Base-by-base conservation (phyloP, 352 stramenopile species). In the Phytopythium oedochilum region DNA sequence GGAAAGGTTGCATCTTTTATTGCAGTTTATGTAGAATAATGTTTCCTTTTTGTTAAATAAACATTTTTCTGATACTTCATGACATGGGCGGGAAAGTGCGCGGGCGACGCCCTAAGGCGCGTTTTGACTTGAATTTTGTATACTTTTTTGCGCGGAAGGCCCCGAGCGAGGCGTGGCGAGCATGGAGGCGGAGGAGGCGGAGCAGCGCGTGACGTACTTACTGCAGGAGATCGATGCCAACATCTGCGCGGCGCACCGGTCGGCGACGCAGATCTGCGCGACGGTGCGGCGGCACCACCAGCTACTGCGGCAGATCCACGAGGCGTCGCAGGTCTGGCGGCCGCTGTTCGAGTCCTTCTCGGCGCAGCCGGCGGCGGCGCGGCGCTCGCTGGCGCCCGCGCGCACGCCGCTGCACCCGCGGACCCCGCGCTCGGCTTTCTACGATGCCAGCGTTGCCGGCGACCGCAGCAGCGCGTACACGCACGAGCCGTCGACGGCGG, bases 201-300 rank as follows among this genome's bases (percentile, higher is more conserved):
- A 92, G 66, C 83, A 92, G 66, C 79, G 80, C 22, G 83, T 92
- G 65, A 92, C 83, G 60, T 90, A 87, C 70, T 58, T 92, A 57
- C 67, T 92, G 57, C 78, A 90, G 67, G 83, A 92, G 72, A 90
- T 92, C 67, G 83, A 92, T 52, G 75, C 76, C 50, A 90, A 90
- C 63, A 85, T 92, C 57, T 89, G 73, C 54, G 79, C 82, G 32
- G 79, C 82, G 36, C 82, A 92, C 38, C 77, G 78, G 31, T 88
- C 79, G 52, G 82, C 82, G 29, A 90, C 82, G 52, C 75, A 90
- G 60, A 90, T 92, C 53, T 88, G 70, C 59, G 61, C 65, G 22
- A 92, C 74, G 0, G 73, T 90, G 42, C 63, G 82, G 18, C 61
- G 78, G 25, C 82, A 92, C 59, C 78, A 92, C 69, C 79, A 89